These are phyloP conservation scores for Daldinia bambusicola DNA, from an alignment of 495 filamentous ascomycete genomes.

Conservation along the genomic window DNA sequence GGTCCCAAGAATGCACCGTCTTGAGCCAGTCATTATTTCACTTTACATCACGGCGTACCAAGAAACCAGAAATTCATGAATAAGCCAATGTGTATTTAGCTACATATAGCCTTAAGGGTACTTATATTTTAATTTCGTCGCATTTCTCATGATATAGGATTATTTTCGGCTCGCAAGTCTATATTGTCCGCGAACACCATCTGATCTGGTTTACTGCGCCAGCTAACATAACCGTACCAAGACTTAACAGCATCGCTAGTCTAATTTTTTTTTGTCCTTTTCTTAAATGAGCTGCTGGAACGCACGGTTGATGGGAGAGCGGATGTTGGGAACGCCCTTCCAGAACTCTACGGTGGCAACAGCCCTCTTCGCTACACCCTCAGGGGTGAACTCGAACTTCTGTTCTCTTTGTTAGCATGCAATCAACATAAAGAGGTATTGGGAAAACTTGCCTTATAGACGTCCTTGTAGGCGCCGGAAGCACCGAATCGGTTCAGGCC, in stretches of 20 bases:
- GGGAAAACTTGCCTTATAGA: conserved; percentile 80
- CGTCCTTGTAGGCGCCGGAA: conserved; percentile 95
- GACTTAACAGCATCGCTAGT: conserved; percentile 27
- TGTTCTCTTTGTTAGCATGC: conserved; percentile 56
- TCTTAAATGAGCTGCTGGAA: conserved; percentile 83
- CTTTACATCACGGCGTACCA: background rate
- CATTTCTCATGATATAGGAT: conserved; percentile 29
- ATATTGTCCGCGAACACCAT: conserved; percentile 35
- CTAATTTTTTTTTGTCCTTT: conserved; percentile 35
- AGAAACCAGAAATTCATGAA: background rate
- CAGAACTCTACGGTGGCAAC: conserved; percentile 92
- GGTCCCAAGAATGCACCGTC: background rate
- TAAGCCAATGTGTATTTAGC: background rate
- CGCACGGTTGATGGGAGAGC: conserved; percentile 94
- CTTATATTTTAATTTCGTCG: conserved; percentile 24
- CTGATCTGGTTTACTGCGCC: conserved; percentile 37
- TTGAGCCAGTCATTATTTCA: background rate
- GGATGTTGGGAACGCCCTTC: conserved; percentile 87
- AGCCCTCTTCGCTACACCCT: conserved; percentile 95
- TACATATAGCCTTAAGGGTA: background rate
- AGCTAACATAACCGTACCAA: conserved; percentile 31
- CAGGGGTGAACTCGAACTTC: conserved; percentile 99
- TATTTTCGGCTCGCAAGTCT: conserved; percentile 43
- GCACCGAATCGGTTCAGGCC: conserved; percentile 98
- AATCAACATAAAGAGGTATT: background rate